phyloP scores from a whole-genome alignment of 2,329 filamentous ascomycete species.

The Teratosphaeria epicoccoides region DNA sequence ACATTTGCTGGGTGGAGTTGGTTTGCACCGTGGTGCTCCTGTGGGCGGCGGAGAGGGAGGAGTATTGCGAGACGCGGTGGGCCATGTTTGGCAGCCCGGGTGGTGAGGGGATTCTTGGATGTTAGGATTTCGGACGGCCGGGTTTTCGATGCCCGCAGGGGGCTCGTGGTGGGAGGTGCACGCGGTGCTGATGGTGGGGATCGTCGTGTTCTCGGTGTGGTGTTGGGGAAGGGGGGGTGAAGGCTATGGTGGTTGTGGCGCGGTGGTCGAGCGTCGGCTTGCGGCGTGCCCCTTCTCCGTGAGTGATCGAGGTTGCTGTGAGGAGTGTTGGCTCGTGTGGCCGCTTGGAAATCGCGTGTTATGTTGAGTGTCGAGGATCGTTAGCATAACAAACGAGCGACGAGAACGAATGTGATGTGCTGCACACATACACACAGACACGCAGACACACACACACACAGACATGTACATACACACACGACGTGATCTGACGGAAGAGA shows the following conservation, averaged over 20 bases:
- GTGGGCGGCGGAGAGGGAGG: conserved; percentile 47
- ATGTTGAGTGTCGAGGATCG: no score
- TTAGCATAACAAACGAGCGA: not conserved
- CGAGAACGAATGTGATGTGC: not conserved
- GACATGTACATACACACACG: no score
- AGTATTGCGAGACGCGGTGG: conserved; percentile 52
- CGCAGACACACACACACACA: no score
- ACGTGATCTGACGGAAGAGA: no score
- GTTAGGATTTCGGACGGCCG: no score
- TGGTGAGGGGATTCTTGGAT: conserved; percentile 10
- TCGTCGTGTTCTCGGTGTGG: not conserved
- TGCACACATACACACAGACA: not conserved
- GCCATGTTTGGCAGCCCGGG: conserved; percentile 44
- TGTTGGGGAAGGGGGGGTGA: no score
- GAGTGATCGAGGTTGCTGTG: no score
- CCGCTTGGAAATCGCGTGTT: no score
- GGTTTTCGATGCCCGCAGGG: conserved; percentile 13
- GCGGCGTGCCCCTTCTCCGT: not conserved
- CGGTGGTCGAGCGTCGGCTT: no score
- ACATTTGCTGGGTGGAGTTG: conserved; percentile 68
- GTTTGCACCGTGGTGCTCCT: conserved; percentile 38
- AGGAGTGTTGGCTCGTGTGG: no score
- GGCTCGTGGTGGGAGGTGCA: conserved; percentile 7
- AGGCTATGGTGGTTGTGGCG: not conserved
- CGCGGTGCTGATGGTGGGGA: not conserved